Conservation (phyloP, 768 basidiomycete species). For the Leccinum subgranulosum region DNA sequence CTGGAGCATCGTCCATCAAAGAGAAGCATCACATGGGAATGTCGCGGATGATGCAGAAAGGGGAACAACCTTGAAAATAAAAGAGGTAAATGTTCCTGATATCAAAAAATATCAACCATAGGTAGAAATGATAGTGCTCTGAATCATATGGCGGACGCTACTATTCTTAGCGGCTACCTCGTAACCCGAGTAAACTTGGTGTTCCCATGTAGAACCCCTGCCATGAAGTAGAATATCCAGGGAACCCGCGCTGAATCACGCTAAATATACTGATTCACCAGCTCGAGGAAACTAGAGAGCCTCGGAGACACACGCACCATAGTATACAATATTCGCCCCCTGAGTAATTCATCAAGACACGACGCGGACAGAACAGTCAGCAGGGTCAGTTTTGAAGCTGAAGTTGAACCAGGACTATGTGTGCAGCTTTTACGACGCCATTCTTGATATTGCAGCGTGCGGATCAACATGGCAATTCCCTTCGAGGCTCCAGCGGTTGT, state of each 20-base stretch:
- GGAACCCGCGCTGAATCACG: background rate
- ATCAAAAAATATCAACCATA: background rate
- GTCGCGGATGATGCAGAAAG: background rate
- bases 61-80: background rate
- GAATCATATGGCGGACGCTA: background rate
- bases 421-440: background rate
- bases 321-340: background rate
- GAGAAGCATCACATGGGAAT: background rate
- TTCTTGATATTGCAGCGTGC: background rate
- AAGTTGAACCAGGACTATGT: background rate
- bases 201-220: background rate
- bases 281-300: background rate
- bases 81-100: background rate
- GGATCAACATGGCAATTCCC: background rate
- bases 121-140: background rate
- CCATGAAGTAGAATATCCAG: background rate
- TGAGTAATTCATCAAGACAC: background rate
- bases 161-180: background rate
- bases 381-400: background rate
- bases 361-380: background rate
- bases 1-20: background rate
- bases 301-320: background rate
- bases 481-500: background rate
- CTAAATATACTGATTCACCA: background rate
- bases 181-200: background rate